A percentile compares a stretch with the other conserved stretches of the same genome.
Conservation (phyloP, 805 yeast species). For the Ogataea glucozyma region DNA sequence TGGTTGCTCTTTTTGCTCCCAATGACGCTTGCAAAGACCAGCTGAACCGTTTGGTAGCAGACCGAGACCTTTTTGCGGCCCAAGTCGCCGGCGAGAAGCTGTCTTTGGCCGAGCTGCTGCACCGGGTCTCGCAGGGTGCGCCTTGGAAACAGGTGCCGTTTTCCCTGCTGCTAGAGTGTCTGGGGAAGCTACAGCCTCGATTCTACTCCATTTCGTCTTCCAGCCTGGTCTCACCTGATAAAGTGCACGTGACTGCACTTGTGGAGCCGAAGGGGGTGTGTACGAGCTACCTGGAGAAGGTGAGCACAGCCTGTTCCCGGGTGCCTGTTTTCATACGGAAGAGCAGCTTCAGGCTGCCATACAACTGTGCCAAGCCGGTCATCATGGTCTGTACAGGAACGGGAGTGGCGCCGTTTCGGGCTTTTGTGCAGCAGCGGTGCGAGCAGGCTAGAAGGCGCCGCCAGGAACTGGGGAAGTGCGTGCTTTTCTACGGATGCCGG, state of each 20-base stretch:
- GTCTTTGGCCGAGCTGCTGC: constrained; percentile 71
- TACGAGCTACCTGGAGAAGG: constrained; percentile 73
- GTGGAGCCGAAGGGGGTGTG: constrained; percentile 87
- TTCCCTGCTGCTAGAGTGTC: constrained; percentile 73
- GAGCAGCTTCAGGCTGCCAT: constrained; percentile 86
- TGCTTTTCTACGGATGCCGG: constrained; percentile 87
- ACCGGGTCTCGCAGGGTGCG: constrained; percentile 52
- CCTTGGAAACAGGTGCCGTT: constrained; percentile 77
- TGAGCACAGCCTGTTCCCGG: constrained; percentile 51
- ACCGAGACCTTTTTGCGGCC: constrained; percentile 60
- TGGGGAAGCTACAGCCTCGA: constrained; percentile 82
- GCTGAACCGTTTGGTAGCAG: constrained; percentile 53
- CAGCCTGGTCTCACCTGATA: constrained; percentile 55
- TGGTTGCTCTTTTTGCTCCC: constrained; percentile 77
- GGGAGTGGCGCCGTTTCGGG: constrained; percentile 96
- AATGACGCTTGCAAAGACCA: constrained; percentile 47
- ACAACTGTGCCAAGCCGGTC: constrained; percentile 75
- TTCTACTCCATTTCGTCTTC: constrained; percentile 93
- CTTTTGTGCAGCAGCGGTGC: constrained; percentile 74
- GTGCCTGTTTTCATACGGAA: constrained; percentile 85
- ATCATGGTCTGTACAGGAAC: constrained; percentile 95
- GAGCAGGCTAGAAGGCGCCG: constrained; percentile 34
- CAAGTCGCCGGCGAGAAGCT: constrained; percentile 56
- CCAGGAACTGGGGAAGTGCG: constrained; percentile 58
- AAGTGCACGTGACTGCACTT: constrained; percentile 76